Percentiles rank a stretch among this genome's conserved stretches.
These are phyloP conservation scores for Pseudopithomyces chartarum DNA, from an alignment of 2,329 filamentous ascomycete species.

Conservation along the genomic window DNA sequence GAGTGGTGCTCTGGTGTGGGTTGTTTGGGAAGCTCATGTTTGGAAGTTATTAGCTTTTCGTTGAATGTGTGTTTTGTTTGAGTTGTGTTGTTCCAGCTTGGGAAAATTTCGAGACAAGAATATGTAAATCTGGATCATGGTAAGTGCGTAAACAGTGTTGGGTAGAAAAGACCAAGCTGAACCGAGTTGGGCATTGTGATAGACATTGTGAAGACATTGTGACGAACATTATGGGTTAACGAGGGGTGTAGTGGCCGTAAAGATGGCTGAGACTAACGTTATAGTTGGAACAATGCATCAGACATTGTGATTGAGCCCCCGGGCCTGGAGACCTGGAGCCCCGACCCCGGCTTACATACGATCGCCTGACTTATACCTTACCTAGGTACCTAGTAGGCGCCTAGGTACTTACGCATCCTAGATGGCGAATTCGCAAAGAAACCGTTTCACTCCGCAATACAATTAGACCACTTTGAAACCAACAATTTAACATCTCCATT, in stretches of 20 bases:
- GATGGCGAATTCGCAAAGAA: neutral
- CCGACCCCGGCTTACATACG: too few relatives aligned
- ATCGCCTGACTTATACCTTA: neutral
- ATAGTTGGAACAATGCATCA: neutral
- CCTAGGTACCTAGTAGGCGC: too few relatives aligned
- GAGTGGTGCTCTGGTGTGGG: neutral
- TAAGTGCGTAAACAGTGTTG: neutral
- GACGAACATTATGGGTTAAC: neutral
- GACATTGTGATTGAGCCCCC: neutral
- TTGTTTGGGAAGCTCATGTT: neutral
- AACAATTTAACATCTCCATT: constrained; percentile 26
- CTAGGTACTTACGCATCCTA: too few relatives aligned
- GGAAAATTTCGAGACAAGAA: neutral
- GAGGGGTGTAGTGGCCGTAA: neutral
- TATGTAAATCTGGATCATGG: neutral
- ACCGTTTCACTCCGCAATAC: neutral
- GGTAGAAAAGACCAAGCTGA: too few relatives aligned
- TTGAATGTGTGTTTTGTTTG: neutral
- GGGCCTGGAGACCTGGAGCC: neutral
- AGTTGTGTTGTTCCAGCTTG: neutral
- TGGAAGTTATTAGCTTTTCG: neutral
- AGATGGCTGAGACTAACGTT: neutral
- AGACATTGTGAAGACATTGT: neutral
- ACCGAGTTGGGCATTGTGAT: neutral
- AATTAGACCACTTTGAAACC: too few relatives aligned